A percentile compares a stretch with the other conserved stretches of the same genome.
Evolutionary conservation across 2,329 filamentous ascomycete genomes (phyloP).

Genomic region (Diaporthe sp.): DNA sequence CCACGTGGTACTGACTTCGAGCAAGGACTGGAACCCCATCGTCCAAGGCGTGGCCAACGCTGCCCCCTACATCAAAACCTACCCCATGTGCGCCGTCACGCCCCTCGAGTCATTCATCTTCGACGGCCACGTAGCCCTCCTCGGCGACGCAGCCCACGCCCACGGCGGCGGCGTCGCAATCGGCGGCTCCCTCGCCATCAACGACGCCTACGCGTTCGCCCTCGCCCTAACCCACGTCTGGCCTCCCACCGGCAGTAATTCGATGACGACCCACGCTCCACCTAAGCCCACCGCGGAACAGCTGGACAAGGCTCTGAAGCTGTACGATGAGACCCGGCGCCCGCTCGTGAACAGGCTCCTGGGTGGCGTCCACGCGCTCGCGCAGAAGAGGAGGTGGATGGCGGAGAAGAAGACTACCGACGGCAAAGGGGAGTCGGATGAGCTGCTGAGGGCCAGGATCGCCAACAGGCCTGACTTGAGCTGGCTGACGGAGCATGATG

Average conservation of each 20-base stretch:
- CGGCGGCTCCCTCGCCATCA: constrained; percentile 54
- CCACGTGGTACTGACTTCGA: background rate
- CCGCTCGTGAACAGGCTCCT: constrained; percentile 51
- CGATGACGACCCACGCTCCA: background rate
- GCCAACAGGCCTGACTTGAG: constrained; percentile 52
- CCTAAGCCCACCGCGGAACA: background rate
- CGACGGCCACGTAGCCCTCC: constrained; percentile 48
- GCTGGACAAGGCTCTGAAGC: constrained; percentile 41
- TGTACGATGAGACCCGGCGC: constrained; percentile 52
- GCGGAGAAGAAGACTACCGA: background rate
- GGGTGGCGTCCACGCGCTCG: constrained; percentile 49
- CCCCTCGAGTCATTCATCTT: constrained; percentile 50
- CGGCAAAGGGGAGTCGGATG: constrained; percentile 51
- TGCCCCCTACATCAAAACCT: constrained; percentile 48
- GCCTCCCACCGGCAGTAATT: background rate
- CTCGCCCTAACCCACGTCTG: constrained; percentile 43
- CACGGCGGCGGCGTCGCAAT: constrained; percentile 55
- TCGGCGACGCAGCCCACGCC: constrained; percentile 55
- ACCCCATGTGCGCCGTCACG: constrained; percentile 51
- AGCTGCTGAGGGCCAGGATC: constrained; percentile 52
- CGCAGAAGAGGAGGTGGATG: constrained; percentile 35
- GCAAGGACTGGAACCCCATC: constrained; percentile 52
- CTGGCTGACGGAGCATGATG: constrained; percentile 63
- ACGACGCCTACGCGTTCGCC: constrained; percentile 53
- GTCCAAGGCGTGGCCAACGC: constrained; percentile 50